Conservation (phyloP, 768 basidiomycete genomes). For the Pleurotus salmoneostramineus region DNA sequence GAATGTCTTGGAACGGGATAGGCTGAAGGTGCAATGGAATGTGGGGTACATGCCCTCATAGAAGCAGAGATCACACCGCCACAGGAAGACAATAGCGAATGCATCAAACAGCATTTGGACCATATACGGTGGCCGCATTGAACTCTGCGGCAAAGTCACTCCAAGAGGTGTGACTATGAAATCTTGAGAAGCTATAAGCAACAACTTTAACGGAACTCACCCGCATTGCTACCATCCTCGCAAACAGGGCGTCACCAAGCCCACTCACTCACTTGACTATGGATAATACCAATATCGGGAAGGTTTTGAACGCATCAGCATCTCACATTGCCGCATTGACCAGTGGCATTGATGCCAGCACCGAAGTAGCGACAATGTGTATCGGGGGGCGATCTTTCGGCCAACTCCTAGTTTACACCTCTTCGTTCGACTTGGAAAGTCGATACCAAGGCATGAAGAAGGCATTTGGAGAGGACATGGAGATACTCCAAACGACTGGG, state of each 20-base stretch:
- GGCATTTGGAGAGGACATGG: slow-evolving; percentile 4
- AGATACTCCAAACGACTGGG: neutral
- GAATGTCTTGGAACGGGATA: neutral
- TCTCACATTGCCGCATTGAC: slow-evolving; percentile 4
- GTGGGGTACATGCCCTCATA: neutral
- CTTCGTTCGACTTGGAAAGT: slow-evolving; percentile 1
- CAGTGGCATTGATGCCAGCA: slow-evolving; percentile 5
- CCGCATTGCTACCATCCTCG: neutral
- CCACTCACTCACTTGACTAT: neutral
- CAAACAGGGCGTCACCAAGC: neutral
- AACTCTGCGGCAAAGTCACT: too few relatives aligned
- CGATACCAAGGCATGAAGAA: slow-evolving; percentile 5
- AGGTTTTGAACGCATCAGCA: slow-evolving; percentile 1
- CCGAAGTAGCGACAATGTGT: slow-evolving; percentile 1
- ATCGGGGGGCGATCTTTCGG: neutral
- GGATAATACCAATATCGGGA: slow-evolving; percentile 1
- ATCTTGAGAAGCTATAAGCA: neutral
- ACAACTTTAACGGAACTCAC: neutral
- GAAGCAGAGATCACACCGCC: neutral
- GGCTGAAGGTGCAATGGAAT: neutral
- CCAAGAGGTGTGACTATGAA: too few relatives aligned
- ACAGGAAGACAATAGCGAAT: too few relatives aligned
- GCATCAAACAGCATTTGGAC: too few relatives aligned
- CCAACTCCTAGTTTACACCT: slow-evolving; percentile 1
- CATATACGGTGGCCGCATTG: too few relatives aligned